phyloP scores from a whole-genome alignment of 495 filamentous ascomycete species.

The Sphaerosporella brunnea region DNA sequence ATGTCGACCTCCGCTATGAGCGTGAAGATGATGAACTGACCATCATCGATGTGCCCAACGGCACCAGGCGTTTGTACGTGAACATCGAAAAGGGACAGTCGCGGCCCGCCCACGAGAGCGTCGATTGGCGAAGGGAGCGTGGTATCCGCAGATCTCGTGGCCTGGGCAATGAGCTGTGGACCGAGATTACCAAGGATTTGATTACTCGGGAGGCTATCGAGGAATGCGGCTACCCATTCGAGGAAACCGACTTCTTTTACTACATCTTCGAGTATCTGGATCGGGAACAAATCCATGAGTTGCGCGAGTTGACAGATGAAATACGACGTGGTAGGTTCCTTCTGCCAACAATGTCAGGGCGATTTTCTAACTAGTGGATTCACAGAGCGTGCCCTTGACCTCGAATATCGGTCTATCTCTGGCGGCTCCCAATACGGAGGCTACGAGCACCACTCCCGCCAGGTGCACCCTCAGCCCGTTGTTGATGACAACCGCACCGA shows the following conservation, averaged over 20 bases:
- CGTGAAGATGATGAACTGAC: conserved; percentile 36
- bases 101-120: neutral
- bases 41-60: conserved; percentile 64
- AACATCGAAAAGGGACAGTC: conserved; percentile 47
- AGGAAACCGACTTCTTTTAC: conserved; percentile 77
- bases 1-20: conserved; percentile 28
- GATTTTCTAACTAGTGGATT: conserved; percentile 2
- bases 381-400: conserved; percentile 52
- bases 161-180: conserved; percentile 65
- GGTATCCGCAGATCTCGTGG: conserved; percentile 45
- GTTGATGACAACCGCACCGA: conserved; percentile 27
- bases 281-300: conserved; percentile 71
- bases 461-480: too few species aligned
- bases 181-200: conserved; percentile 88
- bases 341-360: conserved; percentile 7
- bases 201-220: conserved; percentile 80
- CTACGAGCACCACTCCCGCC: conserved; percentile 14
- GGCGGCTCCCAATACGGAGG: conserved; percentile 15
- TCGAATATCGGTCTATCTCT: conserved; percentile 48
- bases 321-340: conserved; percentile 53
- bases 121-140: conserved; percentile 53
- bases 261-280: conserved; percentile 79
- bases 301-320: conserved; percentile 64
- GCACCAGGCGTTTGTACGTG: conserved; percentile 56
- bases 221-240: conserved; percentile 66